Evolutionary conservation across 169 alveolate species (phyloP), one percentile per base, ranked within the genome.

Genomic region (Eimeria falciformis): DNA sequence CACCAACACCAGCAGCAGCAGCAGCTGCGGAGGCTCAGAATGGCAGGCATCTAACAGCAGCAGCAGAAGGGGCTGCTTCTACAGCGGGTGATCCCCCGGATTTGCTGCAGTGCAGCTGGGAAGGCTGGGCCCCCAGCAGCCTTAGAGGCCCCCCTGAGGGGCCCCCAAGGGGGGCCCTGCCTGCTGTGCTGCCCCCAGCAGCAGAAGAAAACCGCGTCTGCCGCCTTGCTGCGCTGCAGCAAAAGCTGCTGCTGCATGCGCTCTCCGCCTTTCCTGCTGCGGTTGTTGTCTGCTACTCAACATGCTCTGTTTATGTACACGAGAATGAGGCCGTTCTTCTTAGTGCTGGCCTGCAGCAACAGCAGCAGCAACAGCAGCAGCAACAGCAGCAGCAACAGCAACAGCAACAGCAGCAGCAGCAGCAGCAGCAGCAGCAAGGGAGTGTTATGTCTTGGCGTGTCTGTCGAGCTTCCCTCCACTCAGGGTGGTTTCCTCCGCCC

Each of bases 281-380:
- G 25, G 7, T 69, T 25, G 68, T 91, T 37, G 88, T 94, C 79
- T 93, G 95, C 91, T 95, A 95, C 66, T 95, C 96, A 58, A 95
- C 96, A 21, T 95, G 96, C 68, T 95, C 96, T n/a, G 25, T 90
- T n/a, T 93, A 83, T 37, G 93, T 65, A 11, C 95, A 95, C 79
- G 96, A 95, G 91, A 95, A 95, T 89, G 95, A 95, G 71, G 94
- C 71, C 37, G 96, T 94, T 25, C 77, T 81, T 33, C 75, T 81
- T 17, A 17, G 56, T 17, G 77, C 40, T 14, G 71, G 77, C 7
- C 75, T 50, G 89, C 75, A 81, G 66, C 86, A 18, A 45, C 86
- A 40, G 77, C 89, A 55, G 89, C 89, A 29, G 77, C 89, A 50
- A 33, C 47, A 25, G 43, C 86, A 43, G 45, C 50, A 17, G n/a